Percentiles rank a stretch among this genome's conserved stretches.
phyloP scores from a whole-genome alignment of 2,329 filamentous ascomycete species.

The Hymenoscyphus fructigenus region DNA sequence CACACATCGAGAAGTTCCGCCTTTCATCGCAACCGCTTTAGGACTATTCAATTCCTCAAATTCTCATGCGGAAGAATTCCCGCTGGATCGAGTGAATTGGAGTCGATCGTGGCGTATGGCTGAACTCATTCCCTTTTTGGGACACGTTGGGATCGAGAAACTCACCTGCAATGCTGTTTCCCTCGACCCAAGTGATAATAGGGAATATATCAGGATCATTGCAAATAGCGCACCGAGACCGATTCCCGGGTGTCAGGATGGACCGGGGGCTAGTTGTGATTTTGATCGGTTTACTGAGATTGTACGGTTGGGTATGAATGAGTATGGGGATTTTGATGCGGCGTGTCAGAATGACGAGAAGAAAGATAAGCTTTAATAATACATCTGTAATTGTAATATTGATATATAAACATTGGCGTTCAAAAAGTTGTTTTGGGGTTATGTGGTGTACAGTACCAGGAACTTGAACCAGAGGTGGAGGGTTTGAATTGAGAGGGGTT shows the following conservation, averaged over 20 bases:
- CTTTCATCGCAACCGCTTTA: constrained; percentile 64
- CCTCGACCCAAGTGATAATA: constrained; percentile 50
- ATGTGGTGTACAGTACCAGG: too few relatives aligned
- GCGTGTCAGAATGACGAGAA: constrained; percentile 29
- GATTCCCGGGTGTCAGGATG: constrained; percentile 48
- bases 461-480: too few relatives aligned
- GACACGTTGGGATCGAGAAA: constrained; percentile 65
- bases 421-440: neutral
- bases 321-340: constrained; percentile 35
- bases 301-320: constrained; percentile 42
- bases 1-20: constrained; percentile 67
- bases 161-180: constrained; percentile 56
- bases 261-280: constrained; percentile 51
- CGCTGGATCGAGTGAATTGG: constrained; percentile 60
- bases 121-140: constrained; percentile 62
- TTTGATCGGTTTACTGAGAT: constrained; percentile 44
- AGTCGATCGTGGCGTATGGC: constrained; percentile 63
- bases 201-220: constrained; percentile 52
- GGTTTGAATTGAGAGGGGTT: too few relatives aligned
- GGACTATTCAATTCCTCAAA: constrained; percentile 69
- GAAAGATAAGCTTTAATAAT: neutral
- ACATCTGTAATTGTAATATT: neutral
- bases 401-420: neutral
- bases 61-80: constrained; percentile 63
- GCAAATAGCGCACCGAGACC: constrained; percentile 52